Base-by-base conservation (phyloP, 345 rosid genomes). In the Gossypium mustelinum region DNA sequence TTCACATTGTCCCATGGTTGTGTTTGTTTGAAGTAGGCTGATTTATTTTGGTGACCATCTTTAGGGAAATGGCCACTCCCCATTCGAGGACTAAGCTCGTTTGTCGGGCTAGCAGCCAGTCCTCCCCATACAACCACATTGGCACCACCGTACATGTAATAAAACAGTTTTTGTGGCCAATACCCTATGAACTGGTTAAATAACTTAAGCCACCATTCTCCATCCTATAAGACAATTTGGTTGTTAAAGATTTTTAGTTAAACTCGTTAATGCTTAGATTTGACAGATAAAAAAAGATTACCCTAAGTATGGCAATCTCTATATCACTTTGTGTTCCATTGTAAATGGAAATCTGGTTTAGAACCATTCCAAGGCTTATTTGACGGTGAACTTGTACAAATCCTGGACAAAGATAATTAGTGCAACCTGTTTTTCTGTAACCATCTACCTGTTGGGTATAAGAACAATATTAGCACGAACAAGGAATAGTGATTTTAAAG, bases 151-250 rank as follows among this genome's bases (percentile, higher is more conserved):
- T 29, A 70, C 48, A 78, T 73, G 10, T 74, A 65, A 55, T 34
- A 20, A 67, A 84, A 81, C 69, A 77, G 17, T 4, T 76, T 29
- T 2, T 57, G 50, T 65, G 82, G 82, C 82, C 81, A 84, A 17
- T 79, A 81, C 1, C 82, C 86, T 41, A 81, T 16, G 14, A 39
- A 29, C 58, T 70, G 61, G 55, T 66, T 48, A 1, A 1, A 70
- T 12, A 69, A 25, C 14, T 50, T 9, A 45, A 83, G 59, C 84
- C 84, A 80, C 84, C 86, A 80, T 45, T 73, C 62, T 76, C 80
- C 82, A 75, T 83, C 83, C 78, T 20, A 3, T 7, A 51, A 11
- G 16, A 51, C n/a, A 16, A 51, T 48, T 48, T 50, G n/a, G 54
- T 51, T 51, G 55, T 5, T 34, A 51, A 4, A 51, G 17, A 51